Conservation (phyloP, 768 basidiomycete genomes). For the Boletus reticulatus region DNA sequence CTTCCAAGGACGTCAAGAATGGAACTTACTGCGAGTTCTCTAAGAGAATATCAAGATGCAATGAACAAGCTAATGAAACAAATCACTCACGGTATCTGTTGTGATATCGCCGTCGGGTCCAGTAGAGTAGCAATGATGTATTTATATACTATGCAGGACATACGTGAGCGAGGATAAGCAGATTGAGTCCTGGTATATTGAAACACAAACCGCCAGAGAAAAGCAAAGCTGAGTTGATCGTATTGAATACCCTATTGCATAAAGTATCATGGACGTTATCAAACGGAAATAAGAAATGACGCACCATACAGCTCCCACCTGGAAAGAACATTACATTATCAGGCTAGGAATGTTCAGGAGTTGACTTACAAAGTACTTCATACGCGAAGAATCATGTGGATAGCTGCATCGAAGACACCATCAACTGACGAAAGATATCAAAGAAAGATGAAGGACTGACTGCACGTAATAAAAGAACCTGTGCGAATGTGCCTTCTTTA, state of each 20-base stretch:
- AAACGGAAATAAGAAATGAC: too few species aligned
- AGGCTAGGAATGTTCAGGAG: not conserved
- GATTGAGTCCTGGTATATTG: too few species aligned
- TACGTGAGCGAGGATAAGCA: not conserved
- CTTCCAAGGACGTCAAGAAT: not conserved
- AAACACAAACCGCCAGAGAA: slow-evolving; percentile 7
- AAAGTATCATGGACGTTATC: too few species aligned
- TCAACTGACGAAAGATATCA: not conserved
- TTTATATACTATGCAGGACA: not conserved
- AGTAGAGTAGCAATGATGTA: not conserved
- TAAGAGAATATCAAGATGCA: not conserved
- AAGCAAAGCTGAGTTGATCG: slow-evolving; percentile 6
- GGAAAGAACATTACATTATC: not conserved
- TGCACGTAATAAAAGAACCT: slow-evolving; percentile 14
- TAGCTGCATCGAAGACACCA: not conserved
- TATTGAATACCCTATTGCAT: slow-evolving; percentile 5
- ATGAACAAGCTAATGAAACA: not conserved
- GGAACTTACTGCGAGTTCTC: slow-evolving; percentile 8
- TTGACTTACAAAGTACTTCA: slow-evolving; percentile 7
- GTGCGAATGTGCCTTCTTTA: too few species aligned
- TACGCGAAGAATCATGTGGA: not conserved
- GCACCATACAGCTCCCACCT: slow-evolving; percentile 14
- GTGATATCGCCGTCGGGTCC: not conserved
- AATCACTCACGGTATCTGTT: not conserved
- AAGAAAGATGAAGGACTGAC: not conserved